These are phyloP conservation scores for Saturnispora zaruensis DNA, from an alignment of 805 yeast species.

Conservation along the genomic window DNA sequence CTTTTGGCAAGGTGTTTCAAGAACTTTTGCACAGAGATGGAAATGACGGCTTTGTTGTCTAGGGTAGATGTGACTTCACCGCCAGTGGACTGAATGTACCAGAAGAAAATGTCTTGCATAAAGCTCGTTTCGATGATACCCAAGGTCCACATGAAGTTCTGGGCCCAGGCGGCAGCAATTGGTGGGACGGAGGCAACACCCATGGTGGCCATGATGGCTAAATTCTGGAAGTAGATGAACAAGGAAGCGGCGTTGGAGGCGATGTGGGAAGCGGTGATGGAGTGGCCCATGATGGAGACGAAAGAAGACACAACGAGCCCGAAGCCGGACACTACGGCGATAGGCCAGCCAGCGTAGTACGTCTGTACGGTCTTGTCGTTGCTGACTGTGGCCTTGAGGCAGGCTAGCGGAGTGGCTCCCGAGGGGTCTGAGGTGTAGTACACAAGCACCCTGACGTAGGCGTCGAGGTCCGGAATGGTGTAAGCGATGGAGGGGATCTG, in stretches of 20 bases:
- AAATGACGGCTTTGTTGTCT: slow-evolving; percentile 51
- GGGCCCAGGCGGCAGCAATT: slow-evolving; percentile 96
- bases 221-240: slow-evolving; percentile 86
- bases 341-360: slow-evolving; percentile 89
- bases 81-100: slow-evolving; percentile 96
- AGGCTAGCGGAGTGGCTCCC: slow-evolving; percentile 53
- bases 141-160: slow-evolving; percentile 93
- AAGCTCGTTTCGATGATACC: slow-evolving; percentile 74
- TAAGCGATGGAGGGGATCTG: slow-evolving; percentile 78
- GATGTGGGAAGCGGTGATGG: slow-evolving; percentile 90
- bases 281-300: slow-evolving; percentile 79
- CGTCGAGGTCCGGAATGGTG: slow-evolving; percentile 91
- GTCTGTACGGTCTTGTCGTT: slow-evolving; percentile 95
- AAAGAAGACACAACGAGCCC: slow-evolving; percentile 85
- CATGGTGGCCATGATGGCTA: slow-evolving; percentile 92
- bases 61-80: slow-evolving; percentile 76
- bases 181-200: slow-evolving; percentile 91
- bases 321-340: slow-evolving; percentile 82
- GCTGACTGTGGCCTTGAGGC: slow-evolving; percentile 79
- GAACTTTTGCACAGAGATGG: slow-evolving; percentile 75
- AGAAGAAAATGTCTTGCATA: slow-evolving; percentile 76
- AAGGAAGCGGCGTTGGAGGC: slow-evolving; percentile 93
- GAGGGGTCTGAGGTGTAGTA: slow-evolving; percentile 40
- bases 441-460: slow-evolving; percentile 69
- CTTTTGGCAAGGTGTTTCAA: slow-evolving; percentile 27